Conservation (phyloP, 2,329 filamentous ascomycete species). For the Alternaria sp. region DNA sequence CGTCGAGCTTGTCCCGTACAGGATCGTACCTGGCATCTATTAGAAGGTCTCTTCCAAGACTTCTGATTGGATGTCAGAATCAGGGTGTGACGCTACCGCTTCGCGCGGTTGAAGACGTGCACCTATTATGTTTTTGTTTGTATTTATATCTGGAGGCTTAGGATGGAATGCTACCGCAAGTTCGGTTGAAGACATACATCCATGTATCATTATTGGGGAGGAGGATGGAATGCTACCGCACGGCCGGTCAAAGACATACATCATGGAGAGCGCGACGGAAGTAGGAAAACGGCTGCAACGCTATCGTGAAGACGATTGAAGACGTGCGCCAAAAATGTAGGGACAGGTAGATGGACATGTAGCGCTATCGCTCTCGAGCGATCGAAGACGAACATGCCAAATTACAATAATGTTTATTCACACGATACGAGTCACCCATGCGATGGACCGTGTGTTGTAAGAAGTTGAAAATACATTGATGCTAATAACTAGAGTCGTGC, state of each 20-base stretch:
- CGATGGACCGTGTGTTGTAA: neutral
- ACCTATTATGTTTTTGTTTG: neutral
- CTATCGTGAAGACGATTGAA: conserved; percentile 22
- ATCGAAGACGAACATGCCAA: conserved; percentile 10
- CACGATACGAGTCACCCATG: neutral
- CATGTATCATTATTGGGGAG: neutral
- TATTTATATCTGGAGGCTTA: neutral
- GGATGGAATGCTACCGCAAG: conserved; percentile 35
- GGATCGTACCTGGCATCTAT: conserved; percentile 86
- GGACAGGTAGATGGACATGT: neutral
- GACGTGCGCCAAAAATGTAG: conserved; percentile 11
- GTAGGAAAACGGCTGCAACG: conserved; percentile 6
- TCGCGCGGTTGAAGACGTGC: conserved; percentile 7
- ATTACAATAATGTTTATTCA: conserved; percentile 6
- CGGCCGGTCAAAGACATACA: conserved; percentile 33
- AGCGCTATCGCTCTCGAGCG: conserved; percentile 6
- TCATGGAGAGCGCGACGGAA: neutral
- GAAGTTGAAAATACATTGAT: neutral
- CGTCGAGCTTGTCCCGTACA: conserved; percentile 78
- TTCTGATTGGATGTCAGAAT: neutral
- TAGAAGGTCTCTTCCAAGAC: conserved; percentile 47
- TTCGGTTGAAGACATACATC: conserved; percentile 36
- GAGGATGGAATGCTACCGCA: conserved; percentile 32
- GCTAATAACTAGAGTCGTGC: neutral
- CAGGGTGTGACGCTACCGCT: conserved; percentile 35